phyloP scores from a whole-genome alignment of 2,329 filamentous ascomycete species.

The Alternaria sp. region DNA sequence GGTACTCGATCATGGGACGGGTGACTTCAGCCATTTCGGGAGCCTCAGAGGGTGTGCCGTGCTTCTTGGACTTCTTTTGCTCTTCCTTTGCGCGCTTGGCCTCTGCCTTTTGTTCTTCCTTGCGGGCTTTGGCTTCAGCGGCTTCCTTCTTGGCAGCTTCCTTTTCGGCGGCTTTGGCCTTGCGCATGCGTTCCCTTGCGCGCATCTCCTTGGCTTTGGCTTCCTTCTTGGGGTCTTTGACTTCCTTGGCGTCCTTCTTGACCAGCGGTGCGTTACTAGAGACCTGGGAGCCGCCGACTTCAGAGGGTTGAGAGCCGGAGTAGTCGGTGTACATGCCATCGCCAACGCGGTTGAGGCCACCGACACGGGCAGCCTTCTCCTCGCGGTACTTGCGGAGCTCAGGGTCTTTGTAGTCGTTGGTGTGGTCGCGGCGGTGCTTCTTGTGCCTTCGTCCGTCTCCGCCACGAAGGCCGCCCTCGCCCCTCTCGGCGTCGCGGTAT shows the following conservation, averaged over 20 bases:
- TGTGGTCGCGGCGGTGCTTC: constrained; percentile 61
- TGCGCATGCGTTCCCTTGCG: constrained; percentile 58
- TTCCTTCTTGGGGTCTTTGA: constrained; percentile 49
- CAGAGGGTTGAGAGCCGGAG: constrained; percentile 67
- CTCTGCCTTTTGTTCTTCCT: constrained; percentile 48
- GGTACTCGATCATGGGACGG: constrained; percentile 32
- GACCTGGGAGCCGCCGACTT: constrained; percentile 59
- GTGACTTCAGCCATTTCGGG: constrained; percentile 38
- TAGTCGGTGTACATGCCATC: constrained; percentile 84
- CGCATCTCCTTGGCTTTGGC: constrained; percentile 47
- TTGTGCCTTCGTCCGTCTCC: constrained; percentile 47
- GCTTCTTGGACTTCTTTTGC: constrained; percentile 54
- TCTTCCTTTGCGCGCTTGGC: constrained; percentile 49
- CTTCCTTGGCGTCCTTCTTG: constrained; percentile 45
- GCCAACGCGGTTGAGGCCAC: constrained; percentile 82
- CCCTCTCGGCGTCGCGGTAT: constrained; percentile 50
- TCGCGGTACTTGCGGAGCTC: constrained; percentile 84
- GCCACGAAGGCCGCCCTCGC: constrained; percentile 51
- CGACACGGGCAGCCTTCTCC: constrained; percentile 85
- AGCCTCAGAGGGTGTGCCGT: constrained; percentile 36
- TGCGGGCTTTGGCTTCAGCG: constrained; percentile 52
- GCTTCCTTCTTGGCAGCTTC: constrained; percentile 41
- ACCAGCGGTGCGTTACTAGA: constrained; percentile 53
- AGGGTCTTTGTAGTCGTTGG: constrained; percentile 59
- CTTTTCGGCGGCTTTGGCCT: constrained; percentile 54